phyloP scores from a whole-genome alignment of 75 land plant genomes.

The Isoetes taiwanensis region DNA sequence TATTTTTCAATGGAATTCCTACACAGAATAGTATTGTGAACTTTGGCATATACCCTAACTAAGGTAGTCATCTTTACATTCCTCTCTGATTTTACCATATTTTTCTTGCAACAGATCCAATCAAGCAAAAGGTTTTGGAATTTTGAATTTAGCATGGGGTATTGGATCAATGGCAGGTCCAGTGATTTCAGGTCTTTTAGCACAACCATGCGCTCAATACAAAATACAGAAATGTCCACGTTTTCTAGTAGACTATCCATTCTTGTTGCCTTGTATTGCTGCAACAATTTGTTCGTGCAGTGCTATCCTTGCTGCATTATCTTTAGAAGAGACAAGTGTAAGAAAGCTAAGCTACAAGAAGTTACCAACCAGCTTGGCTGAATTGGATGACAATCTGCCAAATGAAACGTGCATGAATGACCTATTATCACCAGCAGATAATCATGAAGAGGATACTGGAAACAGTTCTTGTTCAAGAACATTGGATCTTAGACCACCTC shows the following conservation, averaged over 20 bases:
- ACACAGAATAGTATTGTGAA: not conserved
- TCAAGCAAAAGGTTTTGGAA: conserved; percentile 25
- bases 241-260: conserved; percentile 10
- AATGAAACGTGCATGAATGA: too few relatives aligned
- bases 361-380: too few relatives aligned
- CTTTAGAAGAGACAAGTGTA: conserved; percentile 18
- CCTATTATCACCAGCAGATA: too few relatives aligned
- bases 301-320: conserved; percentile 9
- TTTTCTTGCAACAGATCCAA: conserved; percentile 14
- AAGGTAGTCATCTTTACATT: too few relatives aligned
- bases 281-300: conserved; percentile 13
- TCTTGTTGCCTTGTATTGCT: conserved; percentile 17
- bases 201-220: conserved; percentile 16
- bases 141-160: conserved; percentile 25
- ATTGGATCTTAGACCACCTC: too few relatives aligned
- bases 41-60: too few relatives aligned
- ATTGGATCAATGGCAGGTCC: conserved; percentile 18
- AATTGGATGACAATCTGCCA: too few relatives aligned
- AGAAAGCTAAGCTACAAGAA: not conserved
- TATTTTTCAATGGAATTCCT: not conserved
- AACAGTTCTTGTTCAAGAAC: too few relatives aligned
- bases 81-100: not conserved
- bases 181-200: conserved; percentile 16
- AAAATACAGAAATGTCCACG: not conserved
- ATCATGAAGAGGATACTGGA: too few relatives aligned